Evolutionary conservation across 2,329 filamentous ascomycete species (phyloP), one percentile per base, ranked within the genome.

Genomic region (Trichoderma polysporum): DNA sequence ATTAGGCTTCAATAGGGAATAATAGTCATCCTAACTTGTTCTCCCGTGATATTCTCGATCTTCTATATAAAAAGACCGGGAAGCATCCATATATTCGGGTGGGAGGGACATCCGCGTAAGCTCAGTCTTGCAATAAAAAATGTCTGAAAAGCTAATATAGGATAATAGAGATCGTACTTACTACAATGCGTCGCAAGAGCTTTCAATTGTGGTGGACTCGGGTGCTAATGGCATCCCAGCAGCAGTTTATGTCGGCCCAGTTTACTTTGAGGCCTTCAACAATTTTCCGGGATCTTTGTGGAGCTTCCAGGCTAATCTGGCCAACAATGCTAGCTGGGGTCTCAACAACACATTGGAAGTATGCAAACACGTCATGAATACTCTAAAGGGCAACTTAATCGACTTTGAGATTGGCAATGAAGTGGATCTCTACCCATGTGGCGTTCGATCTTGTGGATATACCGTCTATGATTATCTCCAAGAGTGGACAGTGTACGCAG

Each of bases 251-350:
- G 17, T 61, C 50, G 58, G 58, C 12, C 58, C 58, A 8, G 45
- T 39, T 2, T 61, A 61, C n/a, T 61, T 61, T n/a, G 58, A 61
- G 17, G 58, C 58, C 15, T 61, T 61, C 3, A 50, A 52, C 7
- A 61, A 52, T 3, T 61, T 61, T 4, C 58, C 58, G 2, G 58
- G 58, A 4, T 61, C 58, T 4, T 19, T 61, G 10, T 61, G 58
- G 58, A 61, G 27, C 22, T 61, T 61, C 45, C 58, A 61, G 45
- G 45, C 58, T 1, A 61, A 61, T 13, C 58, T 61, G 5, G 58
- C 58, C 6, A 61, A 61, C 45, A 61, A 61, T 29, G 58, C 58
- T 15, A 61, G 31, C 31, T 61, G 58, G 58, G 58, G 58, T 13
- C 58, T 61, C 15, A 39, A 61, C 22, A 61, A 61, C 17, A 61